Percentiles rank a stretch among this genome's conserved stretches.
These are phyloP conservation scores for Eragrostis nindensis DNA, from an alignment of 176 grass and related monocot species.

Conservation along the genomic window DNA sequence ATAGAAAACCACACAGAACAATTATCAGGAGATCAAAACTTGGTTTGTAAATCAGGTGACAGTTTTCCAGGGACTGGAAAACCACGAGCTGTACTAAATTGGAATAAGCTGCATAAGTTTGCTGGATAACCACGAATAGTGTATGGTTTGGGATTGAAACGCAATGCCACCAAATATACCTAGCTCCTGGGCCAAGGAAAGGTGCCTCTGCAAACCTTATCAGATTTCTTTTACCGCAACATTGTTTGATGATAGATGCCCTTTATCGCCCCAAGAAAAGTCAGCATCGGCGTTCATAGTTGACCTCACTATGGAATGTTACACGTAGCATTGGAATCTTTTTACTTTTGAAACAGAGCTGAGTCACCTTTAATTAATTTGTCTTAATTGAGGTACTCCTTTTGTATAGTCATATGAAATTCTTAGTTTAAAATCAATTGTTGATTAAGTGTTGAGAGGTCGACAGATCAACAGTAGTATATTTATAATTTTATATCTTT, in stretches of 20 bases:
- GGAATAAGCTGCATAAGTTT: not conserved
- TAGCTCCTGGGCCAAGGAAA: no score
- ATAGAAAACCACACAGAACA: no score
- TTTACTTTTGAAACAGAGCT: not conserved
- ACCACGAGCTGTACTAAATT: no score
- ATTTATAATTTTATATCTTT: slow-evolving; percentile 5
- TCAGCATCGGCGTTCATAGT: not conserved
- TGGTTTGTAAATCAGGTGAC: no score
- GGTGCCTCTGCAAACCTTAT: not conserved
- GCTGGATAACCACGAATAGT: not conserved
- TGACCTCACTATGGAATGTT: slow-evolving; percentile 16
- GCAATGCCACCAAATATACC: not conserved
- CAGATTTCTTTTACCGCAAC: not conserved
- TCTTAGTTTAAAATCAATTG: not conserved
- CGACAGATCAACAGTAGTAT: not conserved
- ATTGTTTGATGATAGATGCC: not conserved
- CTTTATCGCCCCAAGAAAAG: slow-evolving; percentile 12
- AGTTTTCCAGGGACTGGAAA: no score
- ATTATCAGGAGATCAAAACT: no score
- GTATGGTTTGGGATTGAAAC: not conserved
- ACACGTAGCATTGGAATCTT: slow-evolving; percentile 2
- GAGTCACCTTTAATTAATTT: not conserved
- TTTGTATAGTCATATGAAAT: not conserved
- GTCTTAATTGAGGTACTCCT: not conserved
- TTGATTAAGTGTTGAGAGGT: slow-evolving; percentile 5